Base-by-base conservation (phyloP, 2,329 filamentous ascomycete genomes). In the Aureobasidium subglaciale region DNA sequence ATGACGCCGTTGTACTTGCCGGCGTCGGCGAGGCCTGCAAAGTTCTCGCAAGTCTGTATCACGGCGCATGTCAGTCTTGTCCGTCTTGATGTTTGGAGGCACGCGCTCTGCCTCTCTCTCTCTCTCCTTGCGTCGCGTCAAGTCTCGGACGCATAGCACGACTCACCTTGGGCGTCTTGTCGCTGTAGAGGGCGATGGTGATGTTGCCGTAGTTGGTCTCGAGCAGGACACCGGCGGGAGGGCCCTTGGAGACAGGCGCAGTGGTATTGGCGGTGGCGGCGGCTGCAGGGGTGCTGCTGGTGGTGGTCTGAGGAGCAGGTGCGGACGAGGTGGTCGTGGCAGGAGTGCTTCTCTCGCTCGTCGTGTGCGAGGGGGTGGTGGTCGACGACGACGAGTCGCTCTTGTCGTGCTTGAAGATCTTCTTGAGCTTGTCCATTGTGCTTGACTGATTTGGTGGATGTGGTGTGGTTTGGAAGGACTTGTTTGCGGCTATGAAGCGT, bases 1-100 rank as follows among this genome's bases (percentile, higher is more conserved):
- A 68, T 64, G 57, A 69, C 66, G 46, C 63, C 63, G 62, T 69
- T 63, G 60, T 69, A 68, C 48, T 68, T 66, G 54, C 65, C 64
- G 4, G 64, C 64, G 16, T 62, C 59, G 30, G 66, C 67, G 34
- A 68, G 61, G 13, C 63, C 65, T 38, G 67, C 63, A 57, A 69
- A 69, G 63, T 69, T 69, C 59, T 64, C 61, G 63, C 63, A 67
- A 45, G 65, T 68, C 66, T 68, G 50, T 18, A 10, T 16, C 6
- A 24, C 24, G 35, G 5, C 3, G 5, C n/a, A n/a, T n/a, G 48
- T 41, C 16, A 41, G 37, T 24, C 22, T 27, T 37, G n/a, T n/a
- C 15, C 24, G 13, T n/a, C n/a, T n/a, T n/a, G n/a, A n/a, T n/a
- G n/a, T n/a, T n/a, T n/a, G n/a, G n/a, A n/a, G n/a, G n/a, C n/a